phyloP scores from a whole-genome alignment of 352 stramenopile genomes.

The Phytopythium vexans region DNA sequence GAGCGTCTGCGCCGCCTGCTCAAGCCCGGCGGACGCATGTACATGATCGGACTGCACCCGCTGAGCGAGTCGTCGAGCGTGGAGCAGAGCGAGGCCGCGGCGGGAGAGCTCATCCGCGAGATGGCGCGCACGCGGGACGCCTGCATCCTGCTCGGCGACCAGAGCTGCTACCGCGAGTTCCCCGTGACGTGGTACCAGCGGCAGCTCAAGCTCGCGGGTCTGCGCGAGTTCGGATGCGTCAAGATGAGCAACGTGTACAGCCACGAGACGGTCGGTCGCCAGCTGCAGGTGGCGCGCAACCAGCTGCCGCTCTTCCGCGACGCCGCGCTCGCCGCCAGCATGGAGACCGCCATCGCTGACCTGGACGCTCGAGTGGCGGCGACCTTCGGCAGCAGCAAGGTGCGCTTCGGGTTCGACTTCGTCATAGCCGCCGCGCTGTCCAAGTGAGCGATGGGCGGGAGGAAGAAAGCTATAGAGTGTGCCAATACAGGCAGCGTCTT shows the following conservation, averaged over 20 bases:
- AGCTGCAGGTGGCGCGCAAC: constrained; percentile 85
- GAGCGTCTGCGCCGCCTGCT: constrained; percentile 69
- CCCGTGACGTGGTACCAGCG: constrained; percentile 85
- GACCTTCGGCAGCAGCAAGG: constrained; percentile 18
- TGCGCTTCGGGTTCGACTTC: constrained; percentile 89
- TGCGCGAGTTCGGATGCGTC: constrained; percentile 49
- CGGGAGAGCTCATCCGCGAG: constrained; percentile 49
- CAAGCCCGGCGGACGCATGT: constrained; percentile 81
- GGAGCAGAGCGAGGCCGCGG: constrained; percentile 23
- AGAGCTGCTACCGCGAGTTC: constrained; percentile 90
- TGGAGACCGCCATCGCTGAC: constrained; percentile 52
- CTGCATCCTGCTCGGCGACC: constrained; percentile 85
- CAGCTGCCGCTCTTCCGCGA: constrained; percentile 82
- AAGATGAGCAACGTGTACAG: constrained; percentile 89
- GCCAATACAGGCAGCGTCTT: no score
- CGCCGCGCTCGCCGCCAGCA: constrained; percentile 24
- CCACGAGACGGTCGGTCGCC: constrained; percentile 76
- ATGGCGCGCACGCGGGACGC: constrained; percentile 80
- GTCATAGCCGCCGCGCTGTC: constrained; percentile 60
- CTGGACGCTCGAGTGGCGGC: constrained; percentile 37
- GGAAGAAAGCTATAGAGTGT: background rate
- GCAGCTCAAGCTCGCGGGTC: constrained; percentile 55
- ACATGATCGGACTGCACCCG: constrained; percentile 86
- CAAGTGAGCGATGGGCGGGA: background rate
- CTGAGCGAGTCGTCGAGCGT: constrained; percentile 54